These are phyloP conservation scores for Leptographium procerum DNA, from an alignment of 2,329 filamentous ascomycete species.

Conservation along the genomic window DNA sequence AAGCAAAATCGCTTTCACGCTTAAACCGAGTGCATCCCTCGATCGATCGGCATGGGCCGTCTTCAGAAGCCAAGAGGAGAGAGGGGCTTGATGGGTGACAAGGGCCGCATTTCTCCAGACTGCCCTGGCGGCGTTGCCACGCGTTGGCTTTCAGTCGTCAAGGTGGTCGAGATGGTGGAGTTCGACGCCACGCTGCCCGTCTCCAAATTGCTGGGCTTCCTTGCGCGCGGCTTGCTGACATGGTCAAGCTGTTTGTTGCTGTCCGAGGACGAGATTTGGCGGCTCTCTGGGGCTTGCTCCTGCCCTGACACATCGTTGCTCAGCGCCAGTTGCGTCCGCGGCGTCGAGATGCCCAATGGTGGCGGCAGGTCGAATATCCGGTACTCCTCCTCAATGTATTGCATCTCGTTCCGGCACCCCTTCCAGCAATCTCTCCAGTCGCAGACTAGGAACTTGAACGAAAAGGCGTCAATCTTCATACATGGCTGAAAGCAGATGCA, in stretches of 20 bases:
- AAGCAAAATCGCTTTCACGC: background rate
- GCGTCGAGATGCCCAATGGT: conserved; percentile 33
- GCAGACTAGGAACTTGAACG: conserved; percentile 89
- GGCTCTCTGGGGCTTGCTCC: conserved; percentile 30
- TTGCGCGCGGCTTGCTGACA: conserved; percentile 22
- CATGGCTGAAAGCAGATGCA: conserved; percentile 97
- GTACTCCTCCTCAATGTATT: conserved; percentile 62
- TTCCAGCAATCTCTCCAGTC: conserved; percentile 98
- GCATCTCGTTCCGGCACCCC: conserved; percentile 82
- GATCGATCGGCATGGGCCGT: too few relatives aligned
- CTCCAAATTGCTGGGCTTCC: conserved; percentile 29
- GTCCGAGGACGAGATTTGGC: conserved; percentile 53
- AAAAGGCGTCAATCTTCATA: conserved; percentile 90
- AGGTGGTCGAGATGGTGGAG: conserved; percentile 32
- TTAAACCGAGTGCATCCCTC: background rate
- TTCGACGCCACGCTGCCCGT: conserved; percentile 33
- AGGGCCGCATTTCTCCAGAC: conserved; percentile 36
- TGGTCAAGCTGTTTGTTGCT: conserved; percentile 43
- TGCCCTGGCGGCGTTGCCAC: conserved; percentile 23
- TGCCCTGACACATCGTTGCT: conserved; percentile 8
- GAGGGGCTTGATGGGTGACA: conserved; percentile 56
- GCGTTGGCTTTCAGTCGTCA: conserved; percentile 33
- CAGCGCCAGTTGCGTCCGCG: background rate
- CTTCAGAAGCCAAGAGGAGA: conserved; percentile 49
- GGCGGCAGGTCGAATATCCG: conserved; percentile 45